Percentiles rank a stretch among this genome's conserved stretches.
Evolutionary conservation across 23 red algal genomes (phyloP).

Genomic region (Gracilariopsis chorda): DNA sequence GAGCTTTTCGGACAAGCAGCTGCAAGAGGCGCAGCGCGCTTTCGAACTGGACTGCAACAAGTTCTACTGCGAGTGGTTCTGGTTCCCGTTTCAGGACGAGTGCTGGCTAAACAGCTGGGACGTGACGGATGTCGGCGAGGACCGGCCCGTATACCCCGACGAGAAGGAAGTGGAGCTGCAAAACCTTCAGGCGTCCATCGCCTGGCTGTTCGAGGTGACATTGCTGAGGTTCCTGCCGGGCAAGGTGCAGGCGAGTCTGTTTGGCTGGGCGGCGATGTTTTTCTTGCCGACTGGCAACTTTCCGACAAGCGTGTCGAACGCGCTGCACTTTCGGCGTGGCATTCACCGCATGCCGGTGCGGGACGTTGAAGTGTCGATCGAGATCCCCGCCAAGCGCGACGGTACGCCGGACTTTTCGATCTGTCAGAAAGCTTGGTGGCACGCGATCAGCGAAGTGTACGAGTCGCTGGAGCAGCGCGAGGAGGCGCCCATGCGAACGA

Average conservation of each 20-base stretch:
- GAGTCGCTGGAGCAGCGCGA: not conserved
- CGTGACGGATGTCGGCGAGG: not conserved
- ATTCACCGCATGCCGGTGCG: not conserved
- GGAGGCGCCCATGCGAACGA: not conserved
- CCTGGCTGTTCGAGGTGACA: not conserved
- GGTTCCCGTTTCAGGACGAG: not conserved
- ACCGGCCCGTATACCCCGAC: not conserved
- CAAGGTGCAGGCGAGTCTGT: not conserved
- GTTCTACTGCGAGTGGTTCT: not conserved
- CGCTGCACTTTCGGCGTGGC: not conserved
- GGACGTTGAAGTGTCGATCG: not conserved
- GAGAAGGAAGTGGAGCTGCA: not conserved
- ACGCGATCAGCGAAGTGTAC: not conserved
- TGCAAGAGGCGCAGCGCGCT: not conserved
- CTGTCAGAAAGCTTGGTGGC: not conserved
- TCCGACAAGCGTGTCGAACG: too few relatives aligned
- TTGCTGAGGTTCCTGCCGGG: not conserved
- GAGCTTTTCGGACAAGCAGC: not conserved
- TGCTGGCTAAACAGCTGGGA: not conserved
- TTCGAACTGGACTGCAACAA: not conserved
- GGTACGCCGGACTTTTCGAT: not conserved
- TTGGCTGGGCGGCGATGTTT: not conserved
- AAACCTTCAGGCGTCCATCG: not conserved
- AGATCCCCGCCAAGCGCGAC: not conserved
- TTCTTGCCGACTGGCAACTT: not conserved